Evolutionary conservation across 2,329 filamentous ascomycete genomes (phyloP).

Genomic region (Colletotrichum lupini): DNA sequence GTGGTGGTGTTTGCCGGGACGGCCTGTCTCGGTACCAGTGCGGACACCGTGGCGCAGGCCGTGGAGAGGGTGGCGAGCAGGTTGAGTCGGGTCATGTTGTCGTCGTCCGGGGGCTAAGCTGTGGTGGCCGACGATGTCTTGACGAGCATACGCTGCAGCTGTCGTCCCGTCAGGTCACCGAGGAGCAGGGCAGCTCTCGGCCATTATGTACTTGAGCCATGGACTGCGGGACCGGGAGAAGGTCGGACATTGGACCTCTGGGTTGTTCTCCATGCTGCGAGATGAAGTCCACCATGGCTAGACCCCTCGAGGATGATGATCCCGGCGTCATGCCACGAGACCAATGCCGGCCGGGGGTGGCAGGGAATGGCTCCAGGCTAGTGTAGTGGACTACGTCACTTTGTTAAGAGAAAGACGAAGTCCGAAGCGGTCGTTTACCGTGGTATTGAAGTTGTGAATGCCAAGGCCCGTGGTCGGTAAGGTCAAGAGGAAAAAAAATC

Average conservation of each 20-base stretch:
- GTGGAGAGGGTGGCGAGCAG: conserved; percentile 22
- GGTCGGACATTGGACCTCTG: conserved; percentile 15
- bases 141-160: conserved; percentile 9
- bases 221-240: conserved; percentile 4
- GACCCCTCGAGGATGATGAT: neutral
- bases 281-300: conserved; percentile 26
- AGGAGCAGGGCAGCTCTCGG: neutral
- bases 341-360: neutral
- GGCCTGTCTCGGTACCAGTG: conserved; percentile 24
- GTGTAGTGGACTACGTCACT: conserved; percentile 24
- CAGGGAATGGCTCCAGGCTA: conserved; percentile 3
- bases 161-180: too few relatives aligned
- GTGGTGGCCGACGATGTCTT: neutral
- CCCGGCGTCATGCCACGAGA: conserved; percentile 27
- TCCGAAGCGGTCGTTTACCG: neutral
- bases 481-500: neutral
- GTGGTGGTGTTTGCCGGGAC: conserved; percentile 10
- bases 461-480: neutral
- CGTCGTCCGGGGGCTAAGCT: neutral
- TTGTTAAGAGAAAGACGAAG: neutral
- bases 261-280: conserved; percentile 7
- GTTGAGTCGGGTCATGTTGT: conserved; percentile 23
- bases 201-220: conserved; percentile 22
- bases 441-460: neutral
- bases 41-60: conserved; percentile 27